These are phyloP conservation scores for Dysphania ambrosioides DNA, from an alignment of 148 eudicot genomes.

Conservation along the genomic window DNA sequence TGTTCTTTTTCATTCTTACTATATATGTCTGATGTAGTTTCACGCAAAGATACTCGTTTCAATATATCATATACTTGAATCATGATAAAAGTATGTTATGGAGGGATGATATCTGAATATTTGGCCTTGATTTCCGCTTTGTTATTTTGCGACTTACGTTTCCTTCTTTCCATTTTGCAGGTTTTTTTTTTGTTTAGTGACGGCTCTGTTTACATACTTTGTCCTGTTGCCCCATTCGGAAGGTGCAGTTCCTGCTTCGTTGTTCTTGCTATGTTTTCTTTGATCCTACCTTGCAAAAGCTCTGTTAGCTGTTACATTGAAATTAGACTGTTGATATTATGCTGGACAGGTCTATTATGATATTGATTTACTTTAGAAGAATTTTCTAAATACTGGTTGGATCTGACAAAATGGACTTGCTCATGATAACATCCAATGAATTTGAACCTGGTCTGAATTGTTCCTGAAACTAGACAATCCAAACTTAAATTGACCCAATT, in stretches of 20 bases:
- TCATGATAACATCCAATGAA: not conserved
- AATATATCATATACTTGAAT: not conserved
- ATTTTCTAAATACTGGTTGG: not conserved
- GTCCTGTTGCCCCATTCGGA: constrained; percentile 96
- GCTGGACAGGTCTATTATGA: not conserved
- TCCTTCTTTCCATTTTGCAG: constrained; percentile 39
- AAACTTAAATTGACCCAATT: not conserved
- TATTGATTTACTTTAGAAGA: not conserved
- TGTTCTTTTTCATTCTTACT: not conserved
- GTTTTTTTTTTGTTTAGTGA: constrained; percentile 81
- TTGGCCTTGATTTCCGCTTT: not conserved
- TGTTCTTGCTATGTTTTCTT: not conserved
- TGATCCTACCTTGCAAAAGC: not conserved
- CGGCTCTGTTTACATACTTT: constrained; percentile 74
- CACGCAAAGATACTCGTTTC: not conserved
- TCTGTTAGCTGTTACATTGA: not conserved
- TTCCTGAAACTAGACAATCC: not conserved
- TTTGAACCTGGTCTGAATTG: not conserved
- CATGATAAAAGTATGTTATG: not conserved
- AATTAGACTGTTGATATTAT: not conserved
- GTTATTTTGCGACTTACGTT: not conserved
- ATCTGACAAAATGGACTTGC: not conserved
- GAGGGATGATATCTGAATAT: not conserved
- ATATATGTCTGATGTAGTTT: not conserved
- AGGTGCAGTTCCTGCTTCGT: constrained; percentile 43